Base-by-base conservation (phyloP, 768 basidiomycete species). In the Collybiopsis confluens region DNA sequence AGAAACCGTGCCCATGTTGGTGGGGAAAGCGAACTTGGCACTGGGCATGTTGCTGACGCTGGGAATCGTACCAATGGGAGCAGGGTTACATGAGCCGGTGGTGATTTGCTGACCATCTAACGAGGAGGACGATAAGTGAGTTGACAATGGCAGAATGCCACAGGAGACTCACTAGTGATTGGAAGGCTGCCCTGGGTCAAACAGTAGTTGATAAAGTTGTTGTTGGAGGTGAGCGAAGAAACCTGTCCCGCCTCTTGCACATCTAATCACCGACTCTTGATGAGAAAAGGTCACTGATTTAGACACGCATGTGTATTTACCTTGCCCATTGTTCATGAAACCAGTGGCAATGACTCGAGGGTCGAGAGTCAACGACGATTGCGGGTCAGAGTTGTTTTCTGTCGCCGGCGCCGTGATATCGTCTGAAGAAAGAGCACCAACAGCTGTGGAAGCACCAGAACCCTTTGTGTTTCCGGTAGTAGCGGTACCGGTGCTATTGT, bases 191-290 rank as follows among this genome's bases (percentile, higher is more conserved):
- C 62, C 3, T 73, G 61, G 16, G 76, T 78, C 5, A 70, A 65
- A 60, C 86, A 86, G 65, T 73, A 85, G 70, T 86, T 85, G 69
- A 86, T 85, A 65, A 85, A 90, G 72, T 89, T 89, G 71, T 89
- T 84, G 44, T 65, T 66, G 20, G 84, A 83, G 0, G 79, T 83
- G 11, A 82, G 67, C 6, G 82, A 85, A 13, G 81, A 69, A n/a
- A 76, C 75, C 65, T 84, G 75, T 23, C 80, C 81, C 9, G 54
- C 69, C 18, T 43, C 43, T n/a, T 40, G 42, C 9, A 53, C 43
- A 37, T 53, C 52, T 48, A 13, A 47, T 4, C 33, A 11, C 11
- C 21, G 18, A 37, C 2, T 4, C 4, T 27, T 9, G 8, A 21
- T 48, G 18, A 33, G 6, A n/a, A 48, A 23, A 20, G n/a, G n/a